Base-by-base conservation (phyloP, 2,329 filamentous ascomycete genomes). In the Penicillium sumatraense region DNA sequence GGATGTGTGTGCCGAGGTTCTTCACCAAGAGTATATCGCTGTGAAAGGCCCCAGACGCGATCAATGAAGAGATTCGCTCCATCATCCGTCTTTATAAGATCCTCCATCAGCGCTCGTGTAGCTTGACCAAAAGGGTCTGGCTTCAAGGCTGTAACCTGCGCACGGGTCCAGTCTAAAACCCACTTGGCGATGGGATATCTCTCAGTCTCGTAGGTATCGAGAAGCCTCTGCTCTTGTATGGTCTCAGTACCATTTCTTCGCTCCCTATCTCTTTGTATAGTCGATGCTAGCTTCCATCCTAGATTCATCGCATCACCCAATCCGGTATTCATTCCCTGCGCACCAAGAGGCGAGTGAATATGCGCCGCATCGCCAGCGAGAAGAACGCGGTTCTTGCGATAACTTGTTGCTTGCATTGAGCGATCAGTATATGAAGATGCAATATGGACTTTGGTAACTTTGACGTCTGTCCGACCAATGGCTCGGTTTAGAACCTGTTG, bases 301-400 rank as follows among this genome's bases (percentile, higher is more conserved):
- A 84, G 75, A 59, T 84, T 84, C 62, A 83, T 80, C 26, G 76
- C 57, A 58, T 87, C 84, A 57, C 86, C 84, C 50, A 87, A 68
- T 6, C 68, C 68, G 16, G 67, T 59, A 49, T 72, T 74, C 68
- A 74, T 20, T 10, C 54, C 57, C 52, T 64, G 56, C 51, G 56
- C 61, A 13, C 61, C 59, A 3, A 63, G 51, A 2, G 61, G 59
- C 8, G 59, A 58, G 46, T 63, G 59, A 20, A 63, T 61, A 27
- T 61, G 61, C 16, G 61, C 59, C 3, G 55, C 56, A 35, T 63
- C 61, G 6, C 61, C 60, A 26, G 58, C 59, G 4, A 63, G 53
- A 16, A 63, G 49, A 36, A 63, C 53, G 11, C 59, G 53, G 10
- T 66, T 57, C 53, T 53, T 53, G 68, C 24, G 54, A 54, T 48